These are phyloP conservation scores for Ilex paraguariensis DNA, from an alignment of 305 asterid genomes.

Conservation along the genomic window DNA sequence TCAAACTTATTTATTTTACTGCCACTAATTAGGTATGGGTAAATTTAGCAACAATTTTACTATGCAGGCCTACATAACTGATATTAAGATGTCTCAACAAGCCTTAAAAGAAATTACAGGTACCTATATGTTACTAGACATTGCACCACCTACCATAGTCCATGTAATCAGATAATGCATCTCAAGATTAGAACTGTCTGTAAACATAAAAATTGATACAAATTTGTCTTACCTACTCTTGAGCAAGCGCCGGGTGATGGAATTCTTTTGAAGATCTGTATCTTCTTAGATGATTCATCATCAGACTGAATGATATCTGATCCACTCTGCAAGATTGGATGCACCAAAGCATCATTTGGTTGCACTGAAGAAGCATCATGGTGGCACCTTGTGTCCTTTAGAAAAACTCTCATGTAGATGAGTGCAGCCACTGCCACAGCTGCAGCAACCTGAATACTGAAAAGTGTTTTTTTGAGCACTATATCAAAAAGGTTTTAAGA, in stretches of 20 bases:
- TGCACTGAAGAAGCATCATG: too few species aligned
- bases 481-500: too few species aligned
- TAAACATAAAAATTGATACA: background rate
- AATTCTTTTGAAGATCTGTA: slow-evolving; percentile 31
- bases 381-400: slow-evolving; percentile 24
- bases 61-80: too few species aligned
- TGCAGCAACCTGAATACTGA: slow-evolving; percentile 43
- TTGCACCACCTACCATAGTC: too few species aligned
- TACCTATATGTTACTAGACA: too few species aligned
- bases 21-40: too few species aligned
- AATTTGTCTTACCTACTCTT: slow-evolving; percentile 36
- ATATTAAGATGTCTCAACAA: too few species aligned
- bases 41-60: too few species aligned
- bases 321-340: slow-evolving; percentile 36
- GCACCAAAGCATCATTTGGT: slow-evolving; percentile 20
- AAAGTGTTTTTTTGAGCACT: slow-evolving; percentile 1
- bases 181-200: too few species aligned
- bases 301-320: slow-evolving; percentile 15
- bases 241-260: slow-evolving; percentile 47
- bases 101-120: too few species aligned
- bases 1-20: background rate
- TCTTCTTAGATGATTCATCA: slow-evolving; percentile 12
- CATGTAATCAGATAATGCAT: too few species aligned
- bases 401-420: slow-evolving; percentile 49
- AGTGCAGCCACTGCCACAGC: slow-evolving; percentile 37